Evolutionary conservation across 2,329 filamentous ascomycete genomes (phyloP).

Genomic region (Scedosporium aurantiacum): DNA sequence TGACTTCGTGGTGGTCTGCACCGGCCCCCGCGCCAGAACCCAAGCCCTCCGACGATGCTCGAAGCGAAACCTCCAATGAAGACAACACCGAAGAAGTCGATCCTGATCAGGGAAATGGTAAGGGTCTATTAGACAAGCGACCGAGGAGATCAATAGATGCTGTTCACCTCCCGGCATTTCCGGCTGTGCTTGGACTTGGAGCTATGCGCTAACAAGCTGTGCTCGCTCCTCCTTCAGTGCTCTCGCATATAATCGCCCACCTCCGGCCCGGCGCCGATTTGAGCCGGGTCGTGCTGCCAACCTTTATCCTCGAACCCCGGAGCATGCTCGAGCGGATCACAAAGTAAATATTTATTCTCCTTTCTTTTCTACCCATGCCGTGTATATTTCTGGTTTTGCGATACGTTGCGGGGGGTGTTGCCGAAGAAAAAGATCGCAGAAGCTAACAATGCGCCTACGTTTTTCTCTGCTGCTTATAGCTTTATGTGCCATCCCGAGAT

Average conservation of each 20-base stretch:
- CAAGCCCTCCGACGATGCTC: constrained; percentile 39
- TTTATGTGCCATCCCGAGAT: constrained; percentile 99
- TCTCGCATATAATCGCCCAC: constrained; percentile 95
- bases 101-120: constrained; percentile 89
- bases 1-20: constrained; percentile 26
- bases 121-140: constrained; percentile 18
- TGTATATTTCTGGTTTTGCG: neutral
- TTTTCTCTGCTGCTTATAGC: constrained; percentile 34
- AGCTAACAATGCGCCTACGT: neutral
- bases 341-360: constrained; percentile 51
- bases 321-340: constrained; percentile 99
- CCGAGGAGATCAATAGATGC: too few relatives aligned
- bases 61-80: constrained; percentile 29
- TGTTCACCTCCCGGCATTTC: neutral
- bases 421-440: neutral
- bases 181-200: neutral
- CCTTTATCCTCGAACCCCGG: constrained; percentile 93
- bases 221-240: constrained; percentile 46
- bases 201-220: neutral
- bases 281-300: constrained; percentile 86
- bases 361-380: too few relatives aligned
- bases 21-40: constrained; percentile 7
- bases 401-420: neutral
- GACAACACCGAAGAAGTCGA: constrained; percentile 79
- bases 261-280: constrained; percentile 89